Percentiles rank a stretch among this genome's conserved stretches.
Evolutionary conservation across 2,329 filamentous ascomycete genomes (phyloP).

Genomic region (Scytalidium lignicola): DNA sequence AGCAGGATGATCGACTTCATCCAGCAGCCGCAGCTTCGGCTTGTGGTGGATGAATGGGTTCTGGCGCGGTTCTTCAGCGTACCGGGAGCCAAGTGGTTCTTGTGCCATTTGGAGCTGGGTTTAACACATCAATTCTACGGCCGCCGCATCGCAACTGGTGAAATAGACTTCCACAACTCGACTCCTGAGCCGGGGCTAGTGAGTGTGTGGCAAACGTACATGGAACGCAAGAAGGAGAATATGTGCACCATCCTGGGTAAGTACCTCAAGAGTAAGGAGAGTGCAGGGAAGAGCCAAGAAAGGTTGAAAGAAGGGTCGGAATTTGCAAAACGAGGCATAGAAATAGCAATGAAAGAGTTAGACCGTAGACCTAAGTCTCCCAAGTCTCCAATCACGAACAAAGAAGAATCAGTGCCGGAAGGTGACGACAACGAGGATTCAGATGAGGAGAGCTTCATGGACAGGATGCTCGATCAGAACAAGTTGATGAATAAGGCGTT

Average conservation of each 20-base stretch:
- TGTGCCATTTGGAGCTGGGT: constrained; percentile 28
- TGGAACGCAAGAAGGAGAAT: constrained; percentile 12
- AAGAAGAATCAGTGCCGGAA: background rate
- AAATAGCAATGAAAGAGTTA: no score
- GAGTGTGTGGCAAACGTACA: constrained; percentile 11
- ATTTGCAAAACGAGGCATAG: no score
- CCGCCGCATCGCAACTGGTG: constrained; percentile 12
- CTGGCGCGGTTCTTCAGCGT: constrained; percentile 27
- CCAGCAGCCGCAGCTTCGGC: no score
- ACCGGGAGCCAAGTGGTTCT: constrained; percentile 28
- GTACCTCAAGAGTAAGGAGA: constrained; percentile 6
- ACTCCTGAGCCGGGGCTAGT: constrained; percentile 10
- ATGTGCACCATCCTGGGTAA: constrained; percentile 8
- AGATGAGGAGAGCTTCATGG: constrained; percentile 2
- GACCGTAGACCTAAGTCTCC: no score
- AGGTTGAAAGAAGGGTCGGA: constrained; percentile 1
- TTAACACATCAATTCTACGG: constrained; percentile 25
- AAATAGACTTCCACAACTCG: constrained; percentile 13
- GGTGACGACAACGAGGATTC: constrained; percentile 6
- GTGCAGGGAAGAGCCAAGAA: background rate
- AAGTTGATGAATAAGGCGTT: no score
- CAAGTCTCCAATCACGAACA: no score
- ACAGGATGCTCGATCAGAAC: no score
- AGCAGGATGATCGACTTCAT: background rate
- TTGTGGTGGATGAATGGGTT: constrained; percentile 29